Evolutionary conservation across 495 filamentous ascomycete genomes (phyloP), one percentile per base, ranked within the genome.

Genomic region (Podospora comata): DNA sequence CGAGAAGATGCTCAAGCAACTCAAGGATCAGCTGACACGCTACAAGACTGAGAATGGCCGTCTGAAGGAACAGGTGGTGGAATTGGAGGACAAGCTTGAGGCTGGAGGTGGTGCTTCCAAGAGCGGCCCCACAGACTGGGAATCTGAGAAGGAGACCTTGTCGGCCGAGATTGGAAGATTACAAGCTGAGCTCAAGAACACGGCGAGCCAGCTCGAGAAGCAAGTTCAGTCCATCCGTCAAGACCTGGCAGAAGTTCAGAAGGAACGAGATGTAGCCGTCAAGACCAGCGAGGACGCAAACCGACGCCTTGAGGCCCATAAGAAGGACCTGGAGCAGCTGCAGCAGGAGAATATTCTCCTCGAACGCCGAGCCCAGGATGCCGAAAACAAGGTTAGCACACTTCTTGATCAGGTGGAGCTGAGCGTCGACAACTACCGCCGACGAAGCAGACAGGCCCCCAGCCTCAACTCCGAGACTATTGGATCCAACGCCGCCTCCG

Each of bases 1-100:
- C 1, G 96, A 99, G 80, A 97, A 97, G 85, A 96, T 99, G 92
- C 84, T 99, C 27, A 94, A 94, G 79, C 93, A 94, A 72, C 96
- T 99, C 88, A 98, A 99, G 83, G 93, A 97, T 71, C 95, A 99
- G 78, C 83, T 98, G 15, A 82, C 88, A 53, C 92, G 93, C 48
- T 93, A 93, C 77, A 97, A 97, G 84, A 79, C 86, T 54, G 89
- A 94, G 60, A 97, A 97, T 72, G 82, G 82, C n/a, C 89, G 89
- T 66, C 77, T 97, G 44, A 93, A 96, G 76, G 87, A 87, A 44
- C 91, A 97, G 70, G 79, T 97, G 30, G 86, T 91, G 30, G 82
- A 87, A 68, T 73, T 84, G 27, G 83, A 83, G 26, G 84, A 85
- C 65, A 82, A 80, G 70, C 73, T 85, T 4, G 80, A 81, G 27